Base-by-base conservation (phyloP, 306 rosid genomes). In the Sicyos edulis region DNA sequence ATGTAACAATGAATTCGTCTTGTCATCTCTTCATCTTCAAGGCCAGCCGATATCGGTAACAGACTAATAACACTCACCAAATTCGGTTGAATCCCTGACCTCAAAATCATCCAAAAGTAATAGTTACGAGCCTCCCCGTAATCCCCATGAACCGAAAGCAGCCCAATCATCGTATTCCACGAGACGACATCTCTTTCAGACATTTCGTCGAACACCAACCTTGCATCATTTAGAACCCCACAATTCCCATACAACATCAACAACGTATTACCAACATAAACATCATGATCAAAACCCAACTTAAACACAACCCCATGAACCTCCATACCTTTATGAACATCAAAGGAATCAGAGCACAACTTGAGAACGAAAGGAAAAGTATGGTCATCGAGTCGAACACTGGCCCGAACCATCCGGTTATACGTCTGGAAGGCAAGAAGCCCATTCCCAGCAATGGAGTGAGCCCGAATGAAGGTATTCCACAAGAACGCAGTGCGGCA, bases 261-360 rank as follows among this genome's bases (percentile, higher is more conserved):
- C 72, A 92, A 88, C 17, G 96, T 92, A 62, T 90, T 92, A 22
- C 91, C 96, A 54, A 92, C 96, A 64, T 77, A 92, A 26, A 92
- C 89, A 76, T 88, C 85, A 9, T 20, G 17, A 64, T 85, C 86
- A 56, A 92, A 86, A 0, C 88, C 92, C 75, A 85, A 44, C 85
- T 88, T 92, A 65, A 88, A 79, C 44, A 83, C 87, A 42, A 59
- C 74, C 61, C 95, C 91, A 47, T 89, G 98, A 81, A 88, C 71
- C 83, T 92, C 96, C 86, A 79, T 53, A 54, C 96, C 98, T 73
- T 92, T 92, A 2, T 24, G 49, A 54, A 85, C 14, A 76, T 85
- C 82, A 57, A 58, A 40, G 57, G 47, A 83, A 37, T 88, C 91
- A 10, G 96, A 82, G 76, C 96, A 92, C 34, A 49, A 67, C 81